Evolutionary conservation across 2,329 filamentous ascomycete genomes (phyloP).

Genomic region (Alternaria gaisen): DNA sequence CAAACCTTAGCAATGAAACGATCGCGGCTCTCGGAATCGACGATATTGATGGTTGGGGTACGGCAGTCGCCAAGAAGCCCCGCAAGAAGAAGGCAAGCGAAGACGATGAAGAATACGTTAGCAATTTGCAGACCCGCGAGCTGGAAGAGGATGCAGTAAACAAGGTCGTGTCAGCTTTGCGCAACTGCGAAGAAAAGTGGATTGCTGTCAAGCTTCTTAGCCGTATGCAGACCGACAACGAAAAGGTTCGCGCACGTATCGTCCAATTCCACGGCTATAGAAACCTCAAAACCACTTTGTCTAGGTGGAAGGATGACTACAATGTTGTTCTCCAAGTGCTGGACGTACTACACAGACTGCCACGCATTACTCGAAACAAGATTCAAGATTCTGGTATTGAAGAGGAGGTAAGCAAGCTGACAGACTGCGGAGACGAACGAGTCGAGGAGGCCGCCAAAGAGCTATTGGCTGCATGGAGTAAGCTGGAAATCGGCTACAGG

Average conservation of each 20-base stretch:
- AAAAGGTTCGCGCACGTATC: conserved; percentile 85
- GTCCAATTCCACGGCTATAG: conserved; percentile 98
- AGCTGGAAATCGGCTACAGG: conserved; percentile 87
- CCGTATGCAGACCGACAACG: conserved; percentile 87
- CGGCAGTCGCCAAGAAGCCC: conserved; percentile 85
- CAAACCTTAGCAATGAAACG: conserved; percentile 85
- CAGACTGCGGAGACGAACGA: conserved; percentile 73
- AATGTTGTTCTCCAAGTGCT: conserved; percentile 91
- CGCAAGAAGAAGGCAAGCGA: conserved; percentile 91
- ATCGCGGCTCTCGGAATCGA: conserved; percentile 97
- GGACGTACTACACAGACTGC: conserved; percentile 87
- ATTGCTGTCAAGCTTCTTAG: conserved; percentile 93
- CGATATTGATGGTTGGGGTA: conserved; percentile 91
- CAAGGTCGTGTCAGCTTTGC: conserved; percentile 94
- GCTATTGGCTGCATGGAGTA: conserved; percentile 85
- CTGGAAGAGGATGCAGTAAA: conserved; percentile 85
- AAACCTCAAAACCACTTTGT: conserved; percentile 87
- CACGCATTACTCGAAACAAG: conserved; percentile 93
- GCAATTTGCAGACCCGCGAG: conserved; percentile 80
- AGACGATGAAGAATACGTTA: conserved; percentile 95
- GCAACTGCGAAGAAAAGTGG: conserved; percentile 99
- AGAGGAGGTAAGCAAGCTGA: conserved; percentile 75
- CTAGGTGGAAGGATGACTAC: conserved; percentile 85
- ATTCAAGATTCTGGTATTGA: conserved; percentile 97
- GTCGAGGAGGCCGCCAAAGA: conserved; percentile 75